phyloP scores from a whole-genome alignment of 2,329 filamentous ascomycete genomes.

The Rhynchosporium secalis region DNA sequence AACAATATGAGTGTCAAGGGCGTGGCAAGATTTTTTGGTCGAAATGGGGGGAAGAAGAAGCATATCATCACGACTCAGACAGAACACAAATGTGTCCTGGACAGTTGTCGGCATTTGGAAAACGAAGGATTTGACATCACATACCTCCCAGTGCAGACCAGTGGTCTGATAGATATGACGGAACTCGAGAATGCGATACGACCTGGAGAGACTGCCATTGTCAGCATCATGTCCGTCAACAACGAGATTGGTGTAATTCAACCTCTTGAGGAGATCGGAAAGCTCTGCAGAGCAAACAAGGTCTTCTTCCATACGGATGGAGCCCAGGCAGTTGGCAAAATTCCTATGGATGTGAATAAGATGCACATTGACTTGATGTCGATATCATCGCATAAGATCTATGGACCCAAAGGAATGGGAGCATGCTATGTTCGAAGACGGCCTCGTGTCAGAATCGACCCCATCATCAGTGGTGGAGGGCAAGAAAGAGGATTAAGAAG shows the following conservation, averaged over 20 bases:
- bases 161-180: slow-evolving; percentile 81
- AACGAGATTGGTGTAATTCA: slow-evolving; percentile 99
- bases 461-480: slow-evolving; percentile 92
- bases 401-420: slow-evolving; percentile 94
- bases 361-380: slow-evolving; percentile 99
- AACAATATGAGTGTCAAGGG: slow-evolving; percentile 99
- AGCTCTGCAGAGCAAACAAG: slow-evolving; percentile 86
- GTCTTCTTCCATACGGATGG: slow-evolving; percentile 98
- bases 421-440: slow-evolving; percentile 93
- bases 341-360: slow-evolving; percentile 92
- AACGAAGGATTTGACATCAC: slow-evolving; percentile 96
- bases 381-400: slow-evolving; percentile 98
- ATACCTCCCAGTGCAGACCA: slow-evolving; percentile 87
- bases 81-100: slow-evolving; percentile 97
- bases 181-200: slow-evolving; percentile 86
- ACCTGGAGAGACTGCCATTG: slow-evolving; percentile 78
- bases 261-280: slow-evolving; percentile 89
- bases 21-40: slow-evolving; percentile 91
- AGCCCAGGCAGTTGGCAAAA: slow-evolving; percentile 98
- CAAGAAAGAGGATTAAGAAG: slow-evolving; percentile 94
- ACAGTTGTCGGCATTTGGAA: slow-evolving; percentile 94
- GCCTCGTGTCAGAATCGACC: slow-evolving; percentile 89
- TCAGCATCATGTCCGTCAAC: slow-evolving; percentile 99
- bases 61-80: slow-evolving; percentile 98
- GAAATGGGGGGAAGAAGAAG: slow-evolving; percentile 85